Evolutionary conservation across 768 basidiomycete species (phyloP).

Genomic region (Coprinellus aureogranulatus): DNA sequence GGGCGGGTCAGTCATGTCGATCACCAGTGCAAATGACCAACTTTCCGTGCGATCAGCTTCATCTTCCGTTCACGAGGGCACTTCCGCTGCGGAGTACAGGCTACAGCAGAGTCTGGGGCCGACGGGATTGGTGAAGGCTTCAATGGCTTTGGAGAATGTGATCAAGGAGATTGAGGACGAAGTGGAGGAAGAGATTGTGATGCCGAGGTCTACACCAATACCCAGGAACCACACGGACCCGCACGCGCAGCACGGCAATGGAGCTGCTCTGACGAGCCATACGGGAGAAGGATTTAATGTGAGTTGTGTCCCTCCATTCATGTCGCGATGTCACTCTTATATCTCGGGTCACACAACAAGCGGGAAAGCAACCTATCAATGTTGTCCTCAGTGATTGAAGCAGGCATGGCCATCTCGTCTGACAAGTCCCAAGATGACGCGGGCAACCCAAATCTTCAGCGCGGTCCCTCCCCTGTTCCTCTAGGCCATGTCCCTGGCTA

Average conservation of each 20-base stretch:
- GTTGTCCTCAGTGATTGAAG: slow-evolving; percentile 47
- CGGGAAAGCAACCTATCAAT: slow-evolving; percentile 35
- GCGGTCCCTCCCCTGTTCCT: slow-evolving; percentile 61
- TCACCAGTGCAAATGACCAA: slow-evolving; percentile 21
- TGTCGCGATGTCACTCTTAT: slow-evolving; percentile 7
- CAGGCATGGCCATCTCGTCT: slow-evolving; percentile 69
- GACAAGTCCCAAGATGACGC: slow-evolving; percentile 43
- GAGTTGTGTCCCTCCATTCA: neutral
- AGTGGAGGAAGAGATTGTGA: slow-evolving; percentile 72
- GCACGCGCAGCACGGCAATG: slow-evolving; percentile 26
- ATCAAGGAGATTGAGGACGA: slow-evolving; percentile 75
- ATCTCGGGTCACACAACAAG: slow-evolving; percentile 20
- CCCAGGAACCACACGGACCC: slow-evolving; percentile 38
- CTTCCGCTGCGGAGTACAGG: slow-evolving; percentile 43
- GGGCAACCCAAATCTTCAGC: slow-evolving; percentile 25
- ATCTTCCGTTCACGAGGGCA: slow-evolving; percentile 29
- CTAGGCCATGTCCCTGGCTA: slow-evolving; percentile 73
- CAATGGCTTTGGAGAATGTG: slow-evolving; percentile 70
- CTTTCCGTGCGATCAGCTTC: slow-evolving; percentile 42
- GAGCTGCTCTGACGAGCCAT: neutral
- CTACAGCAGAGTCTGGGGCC: slow-evolving; percentile 51
- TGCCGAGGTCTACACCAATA: slow-evolving; percentile 61
- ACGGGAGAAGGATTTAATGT: slow-evolving; percentile 2
- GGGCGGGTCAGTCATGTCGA: slow-evolving; percentile 41
- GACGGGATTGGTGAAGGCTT: slow-evolving; percentile 58